These are phyloP conservation scores for Emericellopsis atlantica DNA, from an alignment of 2,329 filamentous ascomycete species.

Conservation along the genomic window DNA sequence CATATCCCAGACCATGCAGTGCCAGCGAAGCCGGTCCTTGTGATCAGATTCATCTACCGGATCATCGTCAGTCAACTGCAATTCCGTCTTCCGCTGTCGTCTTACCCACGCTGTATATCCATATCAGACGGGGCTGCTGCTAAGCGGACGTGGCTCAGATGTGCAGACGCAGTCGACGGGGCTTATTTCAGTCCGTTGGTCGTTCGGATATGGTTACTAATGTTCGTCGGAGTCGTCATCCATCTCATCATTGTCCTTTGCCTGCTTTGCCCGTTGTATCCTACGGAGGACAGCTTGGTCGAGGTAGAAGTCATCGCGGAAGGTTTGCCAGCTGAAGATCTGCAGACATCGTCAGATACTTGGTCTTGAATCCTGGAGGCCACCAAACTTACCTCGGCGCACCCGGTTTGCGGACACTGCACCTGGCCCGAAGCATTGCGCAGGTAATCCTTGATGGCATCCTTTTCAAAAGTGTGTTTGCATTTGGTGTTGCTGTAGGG, in stretches of 20 bases:
- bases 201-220: not conserved
- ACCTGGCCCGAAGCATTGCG: conserved; percentile 23
- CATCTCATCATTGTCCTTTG: conserved; percentile 21
- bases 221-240: conserved; percentile 9
- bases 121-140: too few species aligned
- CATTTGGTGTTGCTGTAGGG: conserved; percentile 56
- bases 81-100: too few species aligned
- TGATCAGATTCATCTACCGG: too few species aligned
- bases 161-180: not conserved
- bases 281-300: conserved; percentile 44
- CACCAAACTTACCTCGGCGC: conserved; percentile 33
- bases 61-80: too few species aligned
- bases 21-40: too few species aligned
- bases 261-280: conserved; percentile 40
- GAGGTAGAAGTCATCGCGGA: conserved; percentile 36
- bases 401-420: conserved; percentile 55
- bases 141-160: not conserved
- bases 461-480: conserved; percentile 60
- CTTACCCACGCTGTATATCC: too few species aligned
- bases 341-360: conserved; percentile 11
- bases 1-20: too few species aligned
- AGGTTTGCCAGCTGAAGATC: conserved; percentile 28
- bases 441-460: conserved; percentile 45
- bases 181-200: not conserved
- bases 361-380: not conserved